Conservation (phyloP, 2,329 filamentous ascomycete species). For the Apiospora rasikravindrae region DNA sequence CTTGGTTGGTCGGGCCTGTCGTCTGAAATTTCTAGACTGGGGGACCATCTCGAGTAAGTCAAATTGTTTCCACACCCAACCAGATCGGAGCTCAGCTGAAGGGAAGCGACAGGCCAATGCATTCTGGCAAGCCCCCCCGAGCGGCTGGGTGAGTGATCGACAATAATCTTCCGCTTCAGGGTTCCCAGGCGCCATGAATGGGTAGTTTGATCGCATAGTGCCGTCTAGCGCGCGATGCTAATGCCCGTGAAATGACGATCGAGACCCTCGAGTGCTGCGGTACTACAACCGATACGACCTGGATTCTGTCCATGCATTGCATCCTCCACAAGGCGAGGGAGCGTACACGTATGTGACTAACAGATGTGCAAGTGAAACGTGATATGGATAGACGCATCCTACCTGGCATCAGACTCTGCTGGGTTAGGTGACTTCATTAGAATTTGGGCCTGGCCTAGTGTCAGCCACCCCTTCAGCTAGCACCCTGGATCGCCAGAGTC, state of each 20-base stretch:
- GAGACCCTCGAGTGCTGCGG: not conserved
- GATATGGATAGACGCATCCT: not conserved
- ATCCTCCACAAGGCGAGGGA: not conserved
- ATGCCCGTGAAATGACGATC: not conserved
- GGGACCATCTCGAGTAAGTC: not conserved
- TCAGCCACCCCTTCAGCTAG: not conserved
- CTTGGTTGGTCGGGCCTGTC: not conserved
- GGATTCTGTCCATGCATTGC: not conserved
- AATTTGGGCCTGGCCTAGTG: not conserved
- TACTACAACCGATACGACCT: not conserved
- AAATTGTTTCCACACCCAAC: not conserved
- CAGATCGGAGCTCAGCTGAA: not conserved
- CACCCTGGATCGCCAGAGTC: not conserved
- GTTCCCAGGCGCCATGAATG: not conserved
- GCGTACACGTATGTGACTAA: not conserved
- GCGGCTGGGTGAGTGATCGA: not conserved
- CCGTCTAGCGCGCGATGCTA: not conserved
- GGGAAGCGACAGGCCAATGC: not conserved
- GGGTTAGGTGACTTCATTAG: not conserved
- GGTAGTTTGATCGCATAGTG: not conserved
- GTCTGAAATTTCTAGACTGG: not conserved
- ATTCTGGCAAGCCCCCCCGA: not conserved
- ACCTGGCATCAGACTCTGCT: not conserved
- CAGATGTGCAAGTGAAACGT: not conserved
- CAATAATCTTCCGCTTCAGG: not conserved